These are phyloP conservation scores for Malbranchea zuffiana DNA, from an alignment of 2,329 filamentous ascomycete species.

Conservation along the genomic window DNA sequence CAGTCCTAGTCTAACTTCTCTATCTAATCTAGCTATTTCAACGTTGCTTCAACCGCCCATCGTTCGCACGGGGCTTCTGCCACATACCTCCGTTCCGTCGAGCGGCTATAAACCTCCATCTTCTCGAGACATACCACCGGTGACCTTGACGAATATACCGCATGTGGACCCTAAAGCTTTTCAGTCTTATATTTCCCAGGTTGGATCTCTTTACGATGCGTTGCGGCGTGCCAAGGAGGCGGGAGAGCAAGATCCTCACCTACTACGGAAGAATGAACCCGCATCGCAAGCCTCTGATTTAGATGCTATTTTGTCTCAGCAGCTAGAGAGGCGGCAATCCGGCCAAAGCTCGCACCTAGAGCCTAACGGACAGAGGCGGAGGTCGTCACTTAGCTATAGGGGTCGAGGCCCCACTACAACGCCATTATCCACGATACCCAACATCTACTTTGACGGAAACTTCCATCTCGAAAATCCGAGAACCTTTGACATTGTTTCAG, in stretches of 20 bases:
- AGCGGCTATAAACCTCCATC: slow-evolving; percentile 73
- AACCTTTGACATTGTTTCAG: slow-evolving; percentile 92
- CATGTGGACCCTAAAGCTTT: slow-evolving; percentile 73
- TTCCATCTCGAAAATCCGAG: slow-evolving; percentile 94
- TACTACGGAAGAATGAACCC: slow-evolving; percentile 36
- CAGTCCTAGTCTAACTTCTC: slow-evolving; percentile 3
- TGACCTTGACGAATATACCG: slow-evolving; percentile 77
- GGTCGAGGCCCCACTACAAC: slow-evolving; percentile 46
- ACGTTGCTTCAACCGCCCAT: slow-evolving; percentile 65
- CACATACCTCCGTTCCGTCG: slow-evolving; percentile 58
- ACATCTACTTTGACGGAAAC: slow-evolving; percentile 86
- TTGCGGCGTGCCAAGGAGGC: slow-evolving; percentile 73
- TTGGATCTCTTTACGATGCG: slow-evolving; percentile 79
- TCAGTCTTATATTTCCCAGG: slow-evolving; percentile 69
- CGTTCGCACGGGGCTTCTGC: slow-evolving; percentile 72
- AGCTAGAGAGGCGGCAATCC: slow-evolving; percentile 33
- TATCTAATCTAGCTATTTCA: slow-evolving; percentile 54
- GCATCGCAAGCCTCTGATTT: slow-evolving; percentile 39
- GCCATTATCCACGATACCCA: slow-evolving; percentile 81
- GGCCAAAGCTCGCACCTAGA: slow-evolving; percentile 17
- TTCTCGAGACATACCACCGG: slow-evolving; percentile 80
- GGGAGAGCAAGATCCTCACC: slow-evolving; percentile 51
- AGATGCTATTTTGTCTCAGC: slow-evolving; percentile 38
- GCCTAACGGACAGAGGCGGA: slow-evolving; percentile 14
- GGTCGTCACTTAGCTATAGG: slow-evolving; percentile 34